Conservation (phyloP, 2,329 filamentous ascomycete species). For the Diplodia intermedia region DNA sequence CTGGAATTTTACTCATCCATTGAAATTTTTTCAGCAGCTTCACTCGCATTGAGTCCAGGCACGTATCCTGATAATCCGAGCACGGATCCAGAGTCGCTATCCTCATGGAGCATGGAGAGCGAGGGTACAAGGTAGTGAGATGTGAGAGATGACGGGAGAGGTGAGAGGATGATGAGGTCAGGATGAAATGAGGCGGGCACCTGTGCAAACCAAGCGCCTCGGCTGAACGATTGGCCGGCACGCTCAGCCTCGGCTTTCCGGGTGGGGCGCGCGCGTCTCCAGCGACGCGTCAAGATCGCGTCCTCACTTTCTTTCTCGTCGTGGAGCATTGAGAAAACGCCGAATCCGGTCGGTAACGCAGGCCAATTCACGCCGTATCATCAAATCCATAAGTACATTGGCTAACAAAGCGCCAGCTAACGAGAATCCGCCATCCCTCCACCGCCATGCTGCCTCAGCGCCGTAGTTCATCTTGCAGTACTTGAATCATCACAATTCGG, state of each 20-base stretch:
- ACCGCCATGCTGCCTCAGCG: neutral
- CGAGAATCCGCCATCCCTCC: neutral
- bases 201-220: neutral
- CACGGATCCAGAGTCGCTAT: neutral
- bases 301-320: neutral
- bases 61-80: neutral
- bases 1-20: no score
- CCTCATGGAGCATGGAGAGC: neutral
- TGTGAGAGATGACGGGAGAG: neutral
- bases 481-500: constrained; percentile 12
- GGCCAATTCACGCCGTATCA: neutral
- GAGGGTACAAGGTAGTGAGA: neutral
- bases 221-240: neutral
- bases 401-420: no score
- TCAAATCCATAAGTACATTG: neutral
- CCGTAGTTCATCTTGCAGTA: constrained; percentile 16
- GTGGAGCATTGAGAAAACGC: no score
- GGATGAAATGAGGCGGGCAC: neutral
- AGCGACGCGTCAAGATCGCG: neutral
- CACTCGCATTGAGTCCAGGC: no score
- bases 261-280: neutral
- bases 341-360: neutral
- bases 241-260: neutral
- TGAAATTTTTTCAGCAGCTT: no score
- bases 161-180: neutral